Evolutionary conservation across 73 alveolate species (phyloP), one percentile per base, ranked within the genome.

Genomic region (Breviolum minutum): DNA sequence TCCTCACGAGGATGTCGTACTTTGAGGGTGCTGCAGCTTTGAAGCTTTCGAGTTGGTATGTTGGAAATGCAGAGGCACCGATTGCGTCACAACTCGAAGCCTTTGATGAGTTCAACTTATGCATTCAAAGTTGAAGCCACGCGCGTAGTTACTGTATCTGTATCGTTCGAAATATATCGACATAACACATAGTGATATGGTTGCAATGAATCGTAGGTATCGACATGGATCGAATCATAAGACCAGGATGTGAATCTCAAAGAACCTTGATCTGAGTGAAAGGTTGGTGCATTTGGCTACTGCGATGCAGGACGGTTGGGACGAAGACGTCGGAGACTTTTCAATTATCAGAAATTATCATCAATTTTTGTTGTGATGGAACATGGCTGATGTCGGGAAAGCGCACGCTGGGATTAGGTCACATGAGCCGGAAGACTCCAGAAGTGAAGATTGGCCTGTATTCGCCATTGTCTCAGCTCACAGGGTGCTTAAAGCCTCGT

Each of bases 11-110:
- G 98, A 73, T 92, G 98, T 16, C 81, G 19, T 84, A 92, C 90
- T 92, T 92, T 76, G 98, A 74, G 61, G 98, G 98, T 74, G 98
- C 98, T 14, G 24, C 89, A 12, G 98, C 98, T 76, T 63, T 92
- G 91, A 92, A 92, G 90, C 98, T 92, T 81, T 92, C 98, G 48
- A 92, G 98, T 64, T 92, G 98, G 98, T 74, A 92, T 76, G 98
- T 92, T 9, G 98, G 98, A 27, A 92, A 92, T 29, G 98, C 98
- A 8, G 98, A 92, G 97, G 97, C 88, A 68, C 24, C 77, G 17
- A 22, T 17, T 17, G 17, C 77, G n/a, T 17, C 77, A 68, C 77
- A 14, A 14, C 77, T 68, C 17, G 77, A 68, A 68, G 24, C 77
- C n/a, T 22, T 68, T 68, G 77, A 14, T 22, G 77, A 68, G 77